Evolutionary conservation across 495 filamentous ascomycete species (phyloP).

Genomic region (Viridothelium virens): DNA sequence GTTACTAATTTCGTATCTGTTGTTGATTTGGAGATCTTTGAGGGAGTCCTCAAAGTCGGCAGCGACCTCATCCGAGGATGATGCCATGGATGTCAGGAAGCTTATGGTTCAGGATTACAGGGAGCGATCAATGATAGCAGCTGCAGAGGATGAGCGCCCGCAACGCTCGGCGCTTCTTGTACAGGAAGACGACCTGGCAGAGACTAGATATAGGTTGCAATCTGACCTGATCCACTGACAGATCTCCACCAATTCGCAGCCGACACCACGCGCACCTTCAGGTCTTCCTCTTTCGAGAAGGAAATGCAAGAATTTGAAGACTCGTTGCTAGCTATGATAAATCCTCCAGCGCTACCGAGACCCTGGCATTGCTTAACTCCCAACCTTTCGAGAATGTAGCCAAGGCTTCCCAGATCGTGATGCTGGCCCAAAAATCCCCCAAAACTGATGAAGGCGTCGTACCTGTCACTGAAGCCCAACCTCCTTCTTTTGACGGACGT

Average conservation of each 20-base stretch:
- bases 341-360: background rate
- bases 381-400: background rate
- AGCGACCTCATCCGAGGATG: constrained; percentile 75
- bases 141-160: constrained; percentile 5
- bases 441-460: background rate
- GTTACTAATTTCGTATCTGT: constrained; percentile 87
- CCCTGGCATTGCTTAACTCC: background rate
- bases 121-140: constrained; percentile 3
- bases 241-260: background rate
- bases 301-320: constrained; percentile 19
- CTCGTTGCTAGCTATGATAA: constrained; percentile 21
- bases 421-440: background rate
- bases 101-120: constrained; percentile 8
- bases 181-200: constrained; percentile 10
- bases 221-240: background rate
- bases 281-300: background rate
- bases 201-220: constrained; percentile 6
- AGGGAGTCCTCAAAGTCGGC: constrained; percentile 91
- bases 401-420: constrained; percentile 14
- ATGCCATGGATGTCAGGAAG: constrained; percentile 54
- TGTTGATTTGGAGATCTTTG: constrained; percentile 81
- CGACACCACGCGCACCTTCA: background rate
- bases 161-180: constrained; percentile 8
- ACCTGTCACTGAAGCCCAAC: constrained; percentile 12
- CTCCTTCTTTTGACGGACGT: constrained; percentile 17